A percentile compares a stretch with the other conserved stretches of the same genome.
Conservation (phyloP, 305 asterid species). For the Solanum hybrid region DNA sequence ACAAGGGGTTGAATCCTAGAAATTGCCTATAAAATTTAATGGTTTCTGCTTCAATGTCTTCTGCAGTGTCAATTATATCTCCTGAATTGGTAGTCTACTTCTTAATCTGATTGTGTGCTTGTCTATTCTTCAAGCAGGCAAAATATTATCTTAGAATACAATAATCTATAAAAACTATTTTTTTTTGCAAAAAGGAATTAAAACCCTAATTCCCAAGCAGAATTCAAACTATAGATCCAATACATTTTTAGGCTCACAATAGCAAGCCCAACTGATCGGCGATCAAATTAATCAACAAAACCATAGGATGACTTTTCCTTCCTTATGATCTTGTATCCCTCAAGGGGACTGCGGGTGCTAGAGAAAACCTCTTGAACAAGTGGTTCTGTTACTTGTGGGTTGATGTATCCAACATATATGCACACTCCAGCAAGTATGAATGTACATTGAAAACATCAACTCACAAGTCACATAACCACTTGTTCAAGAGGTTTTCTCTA, state of each 20-base stretch:
- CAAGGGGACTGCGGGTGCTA: no score
- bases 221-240: background rate
- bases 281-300: no score
- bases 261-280: no score
- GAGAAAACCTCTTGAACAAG: no score
- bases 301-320: no score
- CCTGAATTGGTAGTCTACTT: background rate
- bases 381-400: no score
- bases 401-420: no score
- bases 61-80: no score
- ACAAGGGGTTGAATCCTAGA: background rate
- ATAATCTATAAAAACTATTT: background rate
- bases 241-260: background rate
- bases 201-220: background rate
- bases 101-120: background rate
- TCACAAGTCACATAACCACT: no score
- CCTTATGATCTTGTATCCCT: conserved; percentile 31
- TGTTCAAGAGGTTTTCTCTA: no score
- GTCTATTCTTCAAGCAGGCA: background rate
- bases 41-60: background rate
- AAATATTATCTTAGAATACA: background rate
- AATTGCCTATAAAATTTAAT: background rate
- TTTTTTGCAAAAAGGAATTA: background rate
- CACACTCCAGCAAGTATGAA: no score
- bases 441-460: no score